Evolutionary conservation across 345 rosid species (phyloP), one percentile per base, ranked within the genome.

Genomic region (Cardamine resedifolia): DNA sequence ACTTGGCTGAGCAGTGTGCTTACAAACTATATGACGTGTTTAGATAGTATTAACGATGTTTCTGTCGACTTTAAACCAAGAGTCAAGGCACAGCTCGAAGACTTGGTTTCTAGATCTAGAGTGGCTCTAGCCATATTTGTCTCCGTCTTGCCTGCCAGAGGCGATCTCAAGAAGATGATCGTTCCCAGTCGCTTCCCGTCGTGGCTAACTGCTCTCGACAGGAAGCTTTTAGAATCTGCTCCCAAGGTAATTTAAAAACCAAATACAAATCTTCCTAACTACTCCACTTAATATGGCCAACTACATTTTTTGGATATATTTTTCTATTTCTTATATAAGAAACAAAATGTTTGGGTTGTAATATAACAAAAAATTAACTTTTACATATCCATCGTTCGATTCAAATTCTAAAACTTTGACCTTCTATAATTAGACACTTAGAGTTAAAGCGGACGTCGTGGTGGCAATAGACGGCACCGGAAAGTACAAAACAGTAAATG

Each of bases 401-500:
- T 4, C n/a, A 36, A 49, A 20, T 7, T 5, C 52, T 72, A 64
- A 73, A 14, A 4, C 4, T 58, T 50, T 10, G 43, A 20, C 26
- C 30, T 45, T 51, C 9, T n/a, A 27, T 41, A 1, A 41, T 4
- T 16, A 75, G 78, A 8, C 73, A 59, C 63, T 76, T 11, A 33
- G 69, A 19, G 66, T 70, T 26, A 85, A 64, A 18, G 90, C 91
- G 1, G 73, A 93, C 65, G 83, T 88, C 3, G 80, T 90, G 50
- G 97, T 93, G 65, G 89, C 97, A 0, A 73, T 79, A 16, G 96
- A 90, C 64, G 90, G 97, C 3, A 90, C 84, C 63, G 97, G 96
- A 11, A 85, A 87, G n/a, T 85, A 59, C 80, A 87, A 85, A 83
- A 90, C 96, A 12, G 76, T 93, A 30, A 64, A 63, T 15, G 87